These are phyloP conservation scores for Rhodamnia argentea DNA, from an alignment of 345 rosid species.

Conservation along the genomic window DNA sequence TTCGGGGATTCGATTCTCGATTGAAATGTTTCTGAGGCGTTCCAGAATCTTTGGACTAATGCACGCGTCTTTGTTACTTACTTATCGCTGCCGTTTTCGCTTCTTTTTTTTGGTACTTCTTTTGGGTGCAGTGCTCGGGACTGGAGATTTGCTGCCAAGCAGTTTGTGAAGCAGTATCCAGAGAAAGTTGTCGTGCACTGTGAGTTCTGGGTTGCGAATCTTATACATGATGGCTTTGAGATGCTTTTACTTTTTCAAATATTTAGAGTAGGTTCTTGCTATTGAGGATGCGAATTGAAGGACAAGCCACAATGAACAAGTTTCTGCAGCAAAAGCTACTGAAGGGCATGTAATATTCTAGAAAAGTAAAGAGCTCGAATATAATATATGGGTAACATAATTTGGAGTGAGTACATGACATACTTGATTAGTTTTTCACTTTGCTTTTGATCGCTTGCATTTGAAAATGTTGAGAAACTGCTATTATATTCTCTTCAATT, in stretches of 20 bases:
- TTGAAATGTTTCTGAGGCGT: neutral
- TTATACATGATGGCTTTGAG: neutral
- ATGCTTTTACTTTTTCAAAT: neutral
- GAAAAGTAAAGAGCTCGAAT: neutral
- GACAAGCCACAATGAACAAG: neutral
- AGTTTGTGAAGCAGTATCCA: conserved; percentile 49
- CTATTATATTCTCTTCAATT: neutral
- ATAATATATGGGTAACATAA: neutral
- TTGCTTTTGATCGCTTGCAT: neutral
- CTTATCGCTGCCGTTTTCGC: neutral
- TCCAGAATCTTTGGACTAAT: neutral
- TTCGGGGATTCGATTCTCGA: neutral
- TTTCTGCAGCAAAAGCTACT: neutral
- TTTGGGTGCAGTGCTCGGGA: conserved; percentile 37
- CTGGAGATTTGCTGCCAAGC: conserved; percentile 80
- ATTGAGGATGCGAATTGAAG: neutral
- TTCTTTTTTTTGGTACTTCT: no score
- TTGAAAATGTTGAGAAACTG: neutral
- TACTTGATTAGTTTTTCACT: neutral
- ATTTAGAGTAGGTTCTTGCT: neutral
- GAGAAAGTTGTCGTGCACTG: conserved; percentile 57
- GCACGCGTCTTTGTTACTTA: neutral
- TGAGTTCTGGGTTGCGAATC: conserved; percentile 19
- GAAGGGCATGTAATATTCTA: neutral
- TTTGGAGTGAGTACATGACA: neutral